These are phyloP conservation scores for Metarhizium brunneum DNA, from an alignment of 2,329 filamentous ascomycete genomes.

Conservation along the genomic window DNA sequence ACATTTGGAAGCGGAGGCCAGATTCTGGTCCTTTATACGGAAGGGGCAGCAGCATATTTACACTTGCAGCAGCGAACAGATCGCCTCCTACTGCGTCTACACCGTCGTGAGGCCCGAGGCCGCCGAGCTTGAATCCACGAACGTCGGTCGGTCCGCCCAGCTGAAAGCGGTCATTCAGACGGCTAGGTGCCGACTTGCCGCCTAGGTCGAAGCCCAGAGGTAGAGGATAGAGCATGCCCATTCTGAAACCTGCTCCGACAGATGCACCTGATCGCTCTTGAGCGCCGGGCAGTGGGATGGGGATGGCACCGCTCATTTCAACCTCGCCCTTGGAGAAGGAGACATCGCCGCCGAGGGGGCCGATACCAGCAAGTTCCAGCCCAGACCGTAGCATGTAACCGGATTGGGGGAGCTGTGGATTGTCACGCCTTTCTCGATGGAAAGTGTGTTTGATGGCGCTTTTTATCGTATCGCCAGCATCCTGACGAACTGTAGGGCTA, in stretches of 20 bases:
- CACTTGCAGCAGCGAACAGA: slow-evolving; percentile 79
- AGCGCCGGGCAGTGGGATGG: slow-evolving; percentile 63
- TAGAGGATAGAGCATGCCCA: slow-evolving; percentile 77
- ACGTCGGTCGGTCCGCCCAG: slow-evolving; percentile 93
- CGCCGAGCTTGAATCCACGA: slow-evolving; percentile 82
- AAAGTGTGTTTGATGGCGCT: slow-evolving; percentile 77
- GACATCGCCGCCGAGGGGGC: slow-evolving; percentile 77
- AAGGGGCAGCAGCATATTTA: slow-evolving; percentile 76
- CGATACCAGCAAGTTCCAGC: slow-evolving; percentile 80
- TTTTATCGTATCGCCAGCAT: slow-evolving; percentile 88
- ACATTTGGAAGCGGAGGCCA: slow-evolving; percentile 78
- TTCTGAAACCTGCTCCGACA: slow-evolving; percentile 70
- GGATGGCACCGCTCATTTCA: slow-evolving; percentile 67
- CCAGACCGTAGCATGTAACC: slow-evolving; percentile 74
- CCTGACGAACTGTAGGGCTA: slow-evolving; percentile 69
- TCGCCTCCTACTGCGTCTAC: slow-evolving; percentile 83
- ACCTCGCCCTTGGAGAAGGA: slow-evolving; percentile 91
- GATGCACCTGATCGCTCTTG: slow-evolving; percentile 66
- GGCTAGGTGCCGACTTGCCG: slow-evolving; percentile 54
- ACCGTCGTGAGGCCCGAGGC: slow-evolving; percentile 81
- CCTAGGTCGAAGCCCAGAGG: slow-evolving; percentile 47
- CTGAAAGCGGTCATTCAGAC: slow-evolving; percentile 89
- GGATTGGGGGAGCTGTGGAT: slow-evolving; percentile 70
- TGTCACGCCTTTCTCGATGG: slow-evolving; percentile 71
- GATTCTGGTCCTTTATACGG: slow-evolving; percentile 74